Percentiles rank a stretch among this genome's conserved stretches.
Evolutionary conservation across 768 basidiomycete genomes (phyloP).

Genomic region (Chalciporus pseudorubinellus): DNA sequence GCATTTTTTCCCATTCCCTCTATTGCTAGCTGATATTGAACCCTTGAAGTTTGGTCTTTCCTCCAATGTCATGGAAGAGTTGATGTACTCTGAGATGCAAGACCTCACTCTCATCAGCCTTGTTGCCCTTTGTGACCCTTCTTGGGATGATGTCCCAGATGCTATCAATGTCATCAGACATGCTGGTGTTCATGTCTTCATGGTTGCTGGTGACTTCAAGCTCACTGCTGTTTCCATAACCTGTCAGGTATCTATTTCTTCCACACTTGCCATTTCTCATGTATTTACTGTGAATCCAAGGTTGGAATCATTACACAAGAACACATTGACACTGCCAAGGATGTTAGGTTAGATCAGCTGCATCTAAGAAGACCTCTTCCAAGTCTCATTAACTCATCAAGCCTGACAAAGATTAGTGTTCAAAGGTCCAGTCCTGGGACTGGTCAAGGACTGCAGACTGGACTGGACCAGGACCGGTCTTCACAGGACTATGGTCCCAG

Average conservation of each 20-base stretch:
- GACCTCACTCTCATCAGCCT: slow-evolving; percentile 49
- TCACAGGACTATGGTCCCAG: no score
- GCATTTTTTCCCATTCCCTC: background rate
- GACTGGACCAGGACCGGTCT: no score
- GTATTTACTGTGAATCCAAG: slow-evolving; percentile 16
- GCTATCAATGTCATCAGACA: slow-evolving; percentile 47
- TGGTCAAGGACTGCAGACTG: no score
- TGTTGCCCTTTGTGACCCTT: slow-evolving; percentile 56
- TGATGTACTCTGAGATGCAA: slow-evolving; percentile 36
- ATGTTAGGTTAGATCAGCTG: slow-evolving; percentile 23
- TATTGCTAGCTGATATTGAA: background rate
- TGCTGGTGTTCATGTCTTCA: slow-evolving; percentile 54
- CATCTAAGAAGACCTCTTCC: slow-evolving; percentile 11
- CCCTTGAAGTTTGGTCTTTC: slow-evolving; percentile 16
- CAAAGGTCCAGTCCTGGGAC: no score
- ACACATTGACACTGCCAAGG: slow-evolving; percentile 33
- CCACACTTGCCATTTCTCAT: background rate
- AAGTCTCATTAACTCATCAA: slow-evolving; percentile 29
- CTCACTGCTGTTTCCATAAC: slow-evolving; percentile 55
- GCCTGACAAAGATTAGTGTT: slow-evolving; percentile 36
- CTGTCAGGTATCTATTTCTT: slow-evolving; percentile 35
- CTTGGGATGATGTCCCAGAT: slow-evolving; percentile 46
- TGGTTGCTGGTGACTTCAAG: slow-evolving; percentile 58
- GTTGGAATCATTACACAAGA: slow-evolving; percentile 44
- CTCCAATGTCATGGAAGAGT: slow-evolving; percentile 33